Evolutionary conservation across 306 rosid genomes (phyloP).

Genomic region (Gynostemma pentaphyllum): DNA sequence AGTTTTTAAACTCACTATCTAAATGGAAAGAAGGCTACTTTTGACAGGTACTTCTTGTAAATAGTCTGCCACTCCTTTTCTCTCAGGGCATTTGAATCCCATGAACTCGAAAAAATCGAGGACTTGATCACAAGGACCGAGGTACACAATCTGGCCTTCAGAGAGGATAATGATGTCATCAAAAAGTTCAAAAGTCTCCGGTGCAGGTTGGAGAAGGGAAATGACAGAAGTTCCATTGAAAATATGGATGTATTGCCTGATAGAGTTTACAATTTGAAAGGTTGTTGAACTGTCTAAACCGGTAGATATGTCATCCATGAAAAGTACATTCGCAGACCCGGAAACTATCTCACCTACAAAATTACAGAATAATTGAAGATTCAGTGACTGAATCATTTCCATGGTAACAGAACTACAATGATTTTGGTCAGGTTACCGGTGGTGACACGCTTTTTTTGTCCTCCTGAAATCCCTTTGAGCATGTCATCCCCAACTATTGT

Average conservation of each 20-base stretch:
- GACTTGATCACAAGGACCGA: slow-evolving; percentile 29
- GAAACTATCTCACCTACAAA: slow-evolving; percentile 34
- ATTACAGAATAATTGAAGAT: neutral
- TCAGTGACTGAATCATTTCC: neutral
- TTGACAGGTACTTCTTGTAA: slow-evolving; percentile 29
- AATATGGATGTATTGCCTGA: slow-evolving; percentile 24
- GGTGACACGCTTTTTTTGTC: slow-evolving; percentile 40
- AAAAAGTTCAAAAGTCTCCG: slow-evolving; percentile 35
- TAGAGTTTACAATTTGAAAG: slow-evolving; percentile 38
- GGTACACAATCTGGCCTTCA: slow-evolving; percentile 33
- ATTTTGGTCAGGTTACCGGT: slow-evolving; percentile 19
- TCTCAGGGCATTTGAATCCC: slow-evolving; percentile 36
- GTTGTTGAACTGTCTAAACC: slow-evolving; percentile 43
- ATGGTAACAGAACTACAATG: neutral
- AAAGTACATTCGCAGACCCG: slow-evolving; percentile 33
- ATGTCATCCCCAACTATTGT: slow-evolving; percentile 31
- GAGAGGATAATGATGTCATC: slow-evolving; percentile 36
- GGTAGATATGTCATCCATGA: slow-evolving; percentile 50
- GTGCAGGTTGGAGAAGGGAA: slow-evolving; percentile 47
- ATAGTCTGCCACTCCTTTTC: slow-evolving; percentile 40
- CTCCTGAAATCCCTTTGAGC: slow-evolving; percentile 41
- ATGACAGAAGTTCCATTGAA: slow-evolving; percentile 26
- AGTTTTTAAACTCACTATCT: neutral
- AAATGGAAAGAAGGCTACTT: neutral
- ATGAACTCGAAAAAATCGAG: slow-evolving; percentile 28